A percentile compares a stretch with the other conserved stretches of the same genome.
Evolutionary conservation across 2,329 filamentous ascomycete species (phyloP).

Genomic region (Cercospora berteroae): DNA sequence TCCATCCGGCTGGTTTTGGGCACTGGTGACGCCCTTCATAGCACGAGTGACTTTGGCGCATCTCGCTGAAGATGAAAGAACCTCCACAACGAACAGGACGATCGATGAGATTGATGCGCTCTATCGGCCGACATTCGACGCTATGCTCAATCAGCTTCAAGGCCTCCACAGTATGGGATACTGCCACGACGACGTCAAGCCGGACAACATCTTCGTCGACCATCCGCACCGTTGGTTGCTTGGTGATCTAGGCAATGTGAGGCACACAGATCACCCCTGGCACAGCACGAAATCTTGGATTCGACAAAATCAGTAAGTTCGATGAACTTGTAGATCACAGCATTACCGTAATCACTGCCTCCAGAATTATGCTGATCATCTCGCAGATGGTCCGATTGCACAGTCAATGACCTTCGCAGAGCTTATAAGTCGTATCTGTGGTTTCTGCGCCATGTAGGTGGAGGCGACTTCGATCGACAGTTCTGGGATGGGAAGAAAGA

Average conservation of each 20-base stretch:
- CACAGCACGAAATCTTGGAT: constrained; percentile 20
- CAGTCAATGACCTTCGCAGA: constrained; percentile 35
- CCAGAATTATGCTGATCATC: not conserved
- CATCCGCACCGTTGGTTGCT: constrained; percentile 33
- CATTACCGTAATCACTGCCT: not conserved
- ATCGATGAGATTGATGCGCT: constrained; percentile 28
- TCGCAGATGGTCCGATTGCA: constrained; percentile 17
- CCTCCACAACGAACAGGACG: not conserved
- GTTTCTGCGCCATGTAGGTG: constrained; percentile 18
- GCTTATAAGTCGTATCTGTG: constrained; percentile 35
- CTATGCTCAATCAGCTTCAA: constrained; percentile 30
- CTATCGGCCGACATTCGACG: constrained; percentile 35
- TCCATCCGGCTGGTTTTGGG: constrained; percentile 15
- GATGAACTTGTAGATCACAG: not conserved
- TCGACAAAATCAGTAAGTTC: constrained; percentile 19
- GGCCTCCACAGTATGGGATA: constrained; percentile 34
- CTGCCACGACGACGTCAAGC: constrained; percentile 43
- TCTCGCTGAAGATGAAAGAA: constrained; percentile 15
- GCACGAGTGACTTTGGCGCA: constrained; percentile 15
- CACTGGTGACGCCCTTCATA: constrained; percentile 21
- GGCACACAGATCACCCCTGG: constrained; percentile 33
- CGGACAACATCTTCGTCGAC: constrained; percentile 37
- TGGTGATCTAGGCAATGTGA: constrained; percentile 40
- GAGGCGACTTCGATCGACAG: constrained; percentile 28
- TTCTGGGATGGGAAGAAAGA: constrained; percentile 28